Base-by-base conservation (phyloP, 2,329 filamentous ascomycete genomes). In the Alternaria gaisen region DNA sequence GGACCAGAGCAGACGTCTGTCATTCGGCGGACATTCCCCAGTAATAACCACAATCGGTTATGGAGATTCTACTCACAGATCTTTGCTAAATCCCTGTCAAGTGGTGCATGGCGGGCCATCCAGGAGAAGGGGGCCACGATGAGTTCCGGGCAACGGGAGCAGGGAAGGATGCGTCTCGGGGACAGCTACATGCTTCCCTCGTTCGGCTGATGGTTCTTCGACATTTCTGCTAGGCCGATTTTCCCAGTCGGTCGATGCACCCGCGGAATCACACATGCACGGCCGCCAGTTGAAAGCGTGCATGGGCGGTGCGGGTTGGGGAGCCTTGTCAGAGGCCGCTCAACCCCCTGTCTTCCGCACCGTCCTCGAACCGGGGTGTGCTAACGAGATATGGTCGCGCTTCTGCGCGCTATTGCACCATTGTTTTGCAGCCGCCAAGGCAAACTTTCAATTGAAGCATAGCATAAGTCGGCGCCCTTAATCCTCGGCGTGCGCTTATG, bases 171-270 rank as follows among this genome's bases (percentile, higher is more conserved):
- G 70, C 68, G 65, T 64, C 62, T 74, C 69, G 72, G 73, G 67
- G 69, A 69, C 72, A 69, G 72, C 62, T 68, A 72, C 66, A 77
- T 76, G 73, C 72, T 73, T 69, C 70, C 70, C 66, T 74, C 70
- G 77, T 79, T 79, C 77, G 77, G 77, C 77, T 79, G 75, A 79
- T 79, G 57, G 76, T 79, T 79, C 77, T 76, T 72, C 50, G 73
- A 67, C 67, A 70, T 62, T 68, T 60, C 60, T 67, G 72, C 69
- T 65, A 68, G 67, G 68, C 67, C 66, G 60, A 62, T 62, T 63
- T 48, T 72, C 70, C 69, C 66, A 72, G 71, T 72, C 65, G 67
- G 69, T 72, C 71, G 67, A 71, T 69, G 73, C 72, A 73, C 71
- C 74, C 72, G 74, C 74, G 70, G 73, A 68, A 69, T 69, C 52